phyloP scores from a whole-genome alignment of 495 filamentous ascomycete species.

The Chaetomium fimeti region DNA sequence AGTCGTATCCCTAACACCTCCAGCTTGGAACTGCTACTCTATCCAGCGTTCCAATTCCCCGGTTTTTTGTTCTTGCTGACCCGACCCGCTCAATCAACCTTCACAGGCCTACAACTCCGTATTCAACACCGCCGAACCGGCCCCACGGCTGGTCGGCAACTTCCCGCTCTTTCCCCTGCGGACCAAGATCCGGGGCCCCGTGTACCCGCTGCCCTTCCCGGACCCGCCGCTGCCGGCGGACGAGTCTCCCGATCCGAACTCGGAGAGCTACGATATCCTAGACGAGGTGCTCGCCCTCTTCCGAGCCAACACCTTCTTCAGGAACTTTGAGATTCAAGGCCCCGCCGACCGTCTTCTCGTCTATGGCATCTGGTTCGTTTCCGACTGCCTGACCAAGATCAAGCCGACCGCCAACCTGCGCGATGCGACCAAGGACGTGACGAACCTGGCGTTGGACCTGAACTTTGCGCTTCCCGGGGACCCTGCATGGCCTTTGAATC shows the following conservation, averaged over 20 bases:
- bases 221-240: conserved; percentile 64
- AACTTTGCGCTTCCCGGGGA: conserved; percentile 97
- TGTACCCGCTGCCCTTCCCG: conserved; percentile 67
- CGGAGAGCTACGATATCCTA: conserved; percentile 87
- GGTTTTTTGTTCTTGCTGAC: not conserved
- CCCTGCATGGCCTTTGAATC: conserved; percentile 87
- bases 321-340: conserved; percentile 99
- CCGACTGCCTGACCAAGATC: conserved; percentile 82
- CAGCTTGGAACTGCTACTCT: not conserved
- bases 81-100: not conserved
- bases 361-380: conserved; percentile 93
- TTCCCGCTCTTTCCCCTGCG: conserved; percentile 92
- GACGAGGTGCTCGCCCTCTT: conserved; percentile 92
- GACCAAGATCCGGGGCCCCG: conserved; percentile 87
- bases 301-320: conserved; percentile 97
- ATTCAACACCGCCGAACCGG: conserved; percentile 69
- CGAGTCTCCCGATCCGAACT: conserved; percentile 74
- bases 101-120: conserved; percentile 88
- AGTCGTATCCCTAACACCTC: conserved; percentile 7
- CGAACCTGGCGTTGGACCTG: conserved; percentile 67
- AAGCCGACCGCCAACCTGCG: conserved; percentile 57
- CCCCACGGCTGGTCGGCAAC: conserved; percentile 64
- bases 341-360: conserved; percentile 92
- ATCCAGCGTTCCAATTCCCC: conserved; percentile 4
- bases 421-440: conserved; percentile 56